A percentile compares a stretch with the other conserved stretches of the same genome.
These are phyloP conservation scores for Lachancea dasiensis DNA, from an alignment of 805 yeast species.

Conservation along the genomic window DNA sequence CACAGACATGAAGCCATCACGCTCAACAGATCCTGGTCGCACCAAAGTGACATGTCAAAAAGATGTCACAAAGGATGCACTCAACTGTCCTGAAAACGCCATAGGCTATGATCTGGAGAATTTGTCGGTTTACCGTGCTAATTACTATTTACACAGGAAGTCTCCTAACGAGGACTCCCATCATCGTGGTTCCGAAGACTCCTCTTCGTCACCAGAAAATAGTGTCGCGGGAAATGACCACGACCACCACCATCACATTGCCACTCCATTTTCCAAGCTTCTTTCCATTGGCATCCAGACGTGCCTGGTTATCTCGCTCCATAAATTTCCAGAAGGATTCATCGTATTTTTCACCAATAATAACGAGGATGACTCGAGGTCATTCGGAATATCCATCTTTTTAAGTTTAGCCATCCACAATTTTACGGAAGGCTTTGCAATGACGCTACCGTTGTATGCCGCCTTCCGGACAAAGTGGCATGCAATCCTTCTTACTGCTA, in stretches of 20 bases:
- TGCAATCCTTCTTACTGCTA: slow-evolving; percentile 60
- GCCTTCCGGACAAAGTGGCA: slow-evolving; percentile 56
- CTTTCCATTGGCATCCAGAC: slow-evolving; percentile 88
- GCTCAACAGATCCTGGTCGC: not conserved
- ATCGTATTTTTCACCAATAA: slow-evolving; percentile 68
- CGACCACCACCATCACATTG: slow-evolving; percentile 79
- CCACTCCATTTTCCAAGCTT: slow-evolving; percentile 70
- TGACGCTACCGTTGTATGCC: slow-evolving; percentile 84
- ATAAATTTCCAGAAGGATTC: slow-evolving; percentile 93
- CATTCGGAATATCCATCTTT: slow-evolving; percentile 73
- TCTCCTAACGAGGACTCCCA: slow-evolving; percentile 10
- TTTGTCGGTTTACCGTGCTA: slow-evolving; percentile 28
- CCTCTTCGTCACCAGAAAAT: slow-evolving; percentile 18
- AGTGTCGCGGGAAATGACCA: too few relatives aligned
- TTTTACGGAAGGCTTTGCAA: slow-evolving; percentile 88
- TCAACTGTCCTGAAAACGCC: slow-evolving; percentile 30
- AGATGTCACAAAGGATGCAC: slow-evolving; percentile 3
- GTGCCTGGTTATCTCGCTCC: slow-evolving; percentile 77
- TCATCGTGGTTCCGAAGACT: slow-evolving; percentile 5
- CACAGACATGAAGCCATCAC: slow-evolving; percentile 13
- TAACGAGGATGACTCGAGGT: slow-evolving; percentile 39
- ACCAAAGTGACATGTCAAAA: slow-evolving; percentile 2
- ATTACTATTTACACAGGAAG: slow-evolving; percentile 22
- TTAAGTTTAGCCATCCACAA: slow-evolving; percentile 84
- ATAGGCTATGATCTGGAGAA: slow-evolving; percentile 35